Conservation (phyloP, 352 stramenopile species). For the Globisporangium nunn region DNA sequence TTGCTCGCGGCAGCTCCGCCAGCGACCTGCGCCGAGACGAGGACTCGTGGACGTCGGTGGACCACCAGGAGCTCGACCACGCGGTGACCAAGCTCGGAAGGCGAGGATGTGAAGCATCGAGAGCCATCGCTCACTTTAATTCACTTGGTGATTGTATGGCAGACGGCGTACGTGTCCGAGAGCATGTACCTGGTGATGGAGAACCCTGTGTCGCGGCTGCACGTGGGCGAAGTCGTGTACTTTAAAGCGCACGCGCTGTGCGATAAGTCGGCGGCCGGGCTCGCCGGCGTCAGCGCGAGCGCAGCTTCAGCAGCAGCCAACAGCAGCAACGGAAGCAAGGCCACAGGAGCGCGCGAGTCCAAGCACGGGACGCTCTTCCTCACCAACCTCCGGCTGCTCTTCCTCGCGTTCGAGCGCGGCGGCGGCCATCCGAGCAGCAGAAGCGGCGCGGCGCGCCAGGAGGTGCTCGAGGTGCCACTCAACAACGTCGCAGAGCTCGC, state of each 20-base stretch:
- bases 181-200: constrained; percentile 81
- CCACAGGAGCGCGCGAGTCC: constrained; percentile 4
- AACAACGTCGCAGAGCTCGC: constrained; percentile 74
- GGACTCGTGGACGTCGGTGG: constrained; percentile 81
- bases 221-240: constrained; percentile 55
- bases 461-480: constrained; percentile 59
- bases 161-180: constrained; percentile 73
- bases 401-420: constrained; percentile 49
- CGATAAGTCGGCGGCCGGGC: constrained; percentile 40
- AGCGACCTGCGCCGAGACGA: constrained; percentile 36
- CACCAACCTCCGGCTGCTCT: constrained; percentile 64
- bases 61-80: constrained; percentile 72
- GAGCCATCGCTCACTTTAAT: neutral
- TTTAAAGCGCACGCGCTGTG: constrained; percentile 71
- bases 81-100: constrained; percentile 24
- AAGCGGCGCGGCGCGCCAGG: constrained; percentile 7
- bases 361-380: constrained; percentile 68
- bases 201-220: constrained; percentile 42
- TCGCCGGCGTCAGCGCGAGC: constrained; percentile 21
- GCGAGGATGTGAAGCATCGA: no score
- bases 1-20: neutral
- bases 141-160: constrained; percentile 1
- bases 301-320: neutral
- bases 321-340: neutral
- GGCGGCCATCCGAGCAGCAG: constrained; percentile 14